phyloP scores from a whole-genome alignment of 1,139 yeast species.

The Candida mesenterica region DNA sequence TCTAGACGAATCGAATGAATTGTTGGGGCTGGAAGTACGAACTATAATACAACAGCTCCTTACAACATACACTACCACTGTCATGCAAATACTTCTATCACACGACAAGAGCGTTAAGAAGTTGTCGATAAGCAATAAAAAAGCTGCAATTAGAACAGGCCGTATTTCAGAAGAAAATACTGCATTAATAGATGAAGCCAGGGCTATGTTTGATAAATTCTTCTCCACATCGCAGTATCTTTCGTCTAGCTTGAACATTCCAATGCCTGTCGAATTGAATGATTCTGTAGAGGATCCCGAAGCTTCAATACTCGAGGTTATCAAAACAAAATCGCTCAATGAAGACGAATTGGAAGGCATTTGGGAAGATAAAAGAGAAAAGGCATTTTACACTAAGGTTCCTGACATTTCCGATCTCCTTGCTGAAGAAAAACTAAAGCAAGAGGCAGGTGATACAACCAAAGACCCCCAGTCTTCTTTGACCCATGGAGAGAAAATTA shows the following conservation, averaged over 20 bases:
- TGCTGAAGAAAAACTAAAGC: too few species aligned
- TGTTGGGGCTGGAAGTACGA: neutral
- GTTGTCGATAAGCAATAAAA: slow-evolving; percentile 42
- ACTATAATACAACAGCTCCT: neutral
- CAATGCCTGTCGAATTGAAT: slow-evolving; percentile 29
- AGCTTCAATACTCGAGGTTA: slow-evolving; percentile 22
- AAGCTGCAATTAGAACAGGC: slow-evolving; percentile 67
- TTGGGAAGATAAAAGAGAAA: slow-evolving; percentile 70
- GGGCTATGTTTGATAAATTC: slow-evolving; percentile 45
- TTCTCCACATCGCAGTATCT: slow-evolving; percentile 43
- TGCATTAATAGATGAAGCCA: slow-evolving; percentile 37
- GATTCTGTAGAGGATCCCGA: slow-evolving; percentile 20
- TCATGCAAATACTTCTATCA: slow-evolving; percentile 20
- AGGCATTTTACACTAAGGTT: slow-evolving; percentile 48
- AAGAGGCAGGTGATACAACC: slow-evolving; percentile 7
- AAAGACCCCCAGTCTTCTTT: slow-evolving; percentile 25
- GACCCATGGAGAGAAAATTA: slow-evolving; percentile 27
- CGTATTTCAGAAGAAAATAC: slow-evolving; percentile 54
- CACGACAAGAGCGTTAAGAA: slow-evolving; percentile 35
- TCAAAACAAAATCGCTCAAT: slow-evolving; percentile 19
- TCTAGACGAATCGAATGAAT: slow-evolving; percentile 12
- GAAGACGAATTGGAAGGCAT: slow-evolving; percentile 38
- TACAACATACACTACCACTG: neutral
- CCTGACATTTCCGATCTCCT: slow-evolving; percentile 4
- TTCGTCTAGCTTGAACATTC: slow-evolving; percentile 37